A percentile compares a stretch with the other conserved stretches of the same genome.
Evolutionary conservation across 2,329 filamentous ascomycete species (phyloP).

Genomic region (Fusarium aywerte): DNA sequence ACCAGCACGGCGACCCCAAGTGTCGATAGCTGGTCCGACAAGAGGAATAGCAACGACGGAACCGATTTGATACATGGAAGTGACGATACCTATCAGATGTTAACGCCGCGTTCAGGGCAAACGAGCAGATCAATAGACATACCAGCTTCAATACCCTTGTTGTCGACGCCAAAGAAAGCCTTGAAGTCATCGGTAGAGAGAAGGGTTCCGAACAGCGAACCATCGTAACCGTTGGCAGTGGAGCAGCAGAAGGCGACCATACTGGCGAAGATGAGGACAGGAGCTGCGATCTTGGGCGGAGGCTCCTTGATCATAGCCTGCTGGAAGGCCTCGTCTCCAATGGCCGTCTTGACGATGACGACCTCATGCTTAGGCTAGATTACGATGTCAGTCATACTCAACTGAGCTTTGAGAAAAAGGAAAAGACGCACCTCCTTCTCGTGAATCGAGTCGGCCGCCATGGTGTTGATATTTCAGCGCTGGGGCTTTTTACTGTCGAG

Average conservation of each 20-base stretch:
- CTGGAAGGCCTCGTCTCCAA: conserved; percentile 46
- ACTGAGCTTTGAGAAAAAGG: fast-evolving
- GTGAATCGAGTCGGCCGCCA: conserved; percentile 36
- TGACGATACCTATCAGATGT: conserved; percentile 39
- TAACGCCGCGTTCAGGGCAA: not conserved
- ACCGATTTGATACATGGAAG: conserved; percentile 62
- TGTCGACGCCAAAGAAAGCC: conserved; percentile 54
- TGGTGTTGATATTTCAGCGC: conserved; percentile 28
- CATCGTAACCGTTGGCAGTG: conserved; percentile 55
- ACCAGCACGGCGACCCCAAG: conserved; percentile 59
- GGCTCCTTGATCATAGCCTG: conserved; percentile 48
- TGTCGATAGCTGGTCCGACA: conserved; percentile 60
- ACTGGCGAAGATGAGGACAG: conserved; percentile 40
- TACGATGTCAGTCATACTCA: not conserved
- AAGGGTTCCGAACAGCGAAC: conserved; percentile 62
- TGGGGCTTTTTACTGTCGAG: conserved; percentile 4
- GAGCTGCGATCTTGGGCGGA: conserved; percentile 31
- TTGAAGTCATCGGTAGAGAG: conserved; percentile 60
- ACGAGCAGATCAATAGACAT: not conserved
- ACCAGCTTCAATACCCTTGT: conserved; percentile 43
- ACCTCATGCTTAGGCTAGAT: conserved; percentile 17
- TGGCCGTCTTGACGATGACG: conserved; percentile 37
- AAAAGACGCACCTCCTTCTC: conserved; percentile 26
- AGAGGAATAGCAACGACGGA: conserved; percentile 60
- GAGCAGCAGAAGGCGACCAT: conserved; percentile 47